These are phyloP conservation scores for Botrytis sinoallii DNA, from an alignment of 2,329 filamentous ascomycete species.

Conservation along the genomic window DNA sequence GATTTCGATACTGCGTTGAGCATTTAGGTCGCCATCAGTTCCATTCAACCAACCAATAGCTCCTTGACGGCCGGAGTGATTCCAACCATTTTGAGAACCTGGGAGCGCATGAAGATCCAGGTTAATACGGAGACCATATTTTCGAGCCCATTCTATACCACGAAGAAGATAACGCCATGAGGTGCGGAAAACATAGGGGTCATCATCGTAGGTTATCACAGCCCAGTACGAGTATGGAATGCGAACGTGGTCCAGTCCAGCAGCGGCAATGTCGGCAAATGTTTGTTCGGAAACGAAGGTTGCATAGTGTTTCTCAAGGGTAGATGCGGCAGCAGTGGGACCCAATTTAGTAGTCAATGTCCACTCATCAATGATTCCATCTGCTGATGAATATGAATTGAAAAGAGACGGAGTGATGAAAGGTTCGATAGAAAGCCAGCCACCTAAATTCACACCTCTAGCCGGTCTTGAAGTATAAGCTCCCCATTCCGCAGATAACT, in stretches of 20 bases:
- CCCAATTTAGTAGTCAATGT: conserved; percentile 73
- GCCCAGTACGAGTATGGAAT: conserved; percentile 97
- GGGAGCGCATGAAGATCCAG: conserved; percentile 90
- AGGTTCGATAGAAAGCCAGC: conserved; percentile 90
- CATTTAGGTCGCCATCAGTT: conserved; percentile 75
- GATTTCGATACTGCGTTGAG: conserved; percentile 77
- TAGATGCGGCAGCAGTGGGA: conserved; percentile 56
- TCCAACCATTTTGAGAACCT: conserved; percentile 96
- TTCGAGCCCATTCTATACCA: conserved; percentile 88
- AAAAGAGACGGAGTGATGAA: conserved; percentile 96
- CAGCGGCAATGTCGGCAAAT: conserved; percentile 78
- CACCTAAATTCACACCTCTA: conserved; percentile 86
- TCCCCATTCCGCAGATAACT: conserved; percentile 72
- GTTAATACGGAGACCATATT: conserved; percentile 88
- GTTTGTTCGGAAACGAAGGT: conserved; percentile 81
- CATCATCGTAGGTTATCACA: conserved; percentile 75
- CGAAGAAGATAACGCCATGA: conserved; percentile 93
- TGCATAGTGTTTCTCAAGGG: conserved; percentile 88
- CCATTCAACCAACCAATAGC: conserved; percentile 85
- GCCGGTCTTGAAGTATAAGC: conserved; percentile 76
- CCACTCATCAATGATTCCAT: conserved; percentile 79
- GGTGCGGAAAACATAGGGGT: conserved; percentile 83
- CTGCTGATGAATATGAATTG: conserved; percentile 51
- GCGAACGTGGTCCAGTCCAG: conserved; percentile 93
- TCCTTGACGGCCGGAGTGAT: conserved; percentile 85